These are phyloP conservation scores for Daldinia sp. DNA, from an alignment of 2,329 filamentous ascomycete species.

Conservation along the genomic window DNA sequence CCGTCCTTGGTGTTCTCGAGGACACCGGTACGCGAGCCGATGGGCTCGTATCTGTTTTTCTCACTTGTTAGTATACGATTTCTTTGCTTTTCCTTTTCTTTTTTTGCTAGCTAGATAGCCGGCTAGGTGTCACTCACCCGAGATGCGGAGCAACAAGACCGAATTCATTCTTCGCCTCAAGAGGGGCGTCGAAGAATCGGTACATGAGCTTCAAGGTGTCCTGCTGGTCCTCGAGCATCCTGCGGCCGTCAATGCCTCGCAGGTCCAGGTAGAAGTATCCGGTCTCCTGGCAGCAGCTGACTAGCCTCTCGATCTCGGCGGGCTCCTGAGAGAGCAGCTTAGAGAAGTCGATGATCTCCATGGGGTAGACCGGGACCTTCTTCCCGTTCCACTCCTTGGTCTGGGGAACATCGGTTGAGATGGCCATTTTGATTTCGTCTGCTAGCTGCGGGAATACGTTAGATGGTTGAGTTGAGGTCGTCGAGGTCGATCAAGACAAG, in stretches of 20 bases:
- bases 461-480: not conserved
- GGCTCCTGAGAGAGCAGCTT: constrained; percentile 63
- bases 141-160: constrained; percentile 62
- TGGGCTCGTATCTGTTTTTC: constrained; percentile 54
- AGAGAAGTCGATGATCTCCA: constrained; percentile 62
- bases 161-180: constrained; percentile 65
- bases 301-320: constrained; percentile 59
- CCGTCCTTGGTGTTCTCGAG: constrained; percentile 58
- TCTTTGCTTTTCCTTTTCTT: not conserved
- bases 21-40: constrained; percentile 58
- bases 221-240: constrained; percentile 61
- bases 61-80: not conserved
- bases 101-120: not conserved
- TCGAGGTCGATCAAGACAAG: constrained; percentile 16
- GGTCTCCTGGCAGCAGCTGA: constrained; percentile 58
- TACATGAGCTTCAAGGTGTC: constrained; percentile 63
- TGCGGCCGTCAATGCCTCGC: constrained; percentile 59
- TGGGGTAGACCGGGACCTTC: constrained; percentile 58
- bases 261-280: constrained; percentile 67
- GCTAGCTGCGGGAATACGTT: not conserved
- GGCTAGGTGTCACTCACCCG: constrained; percentile 49
- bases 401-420: constrained; percentile 51
- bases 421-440: constrained; percentile 47
- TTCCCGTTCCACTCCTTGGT: constrained; percentile 60
- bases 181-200: constrained; percentile 61